These are phyloP conservation scores for Arxiozyma slooffiae DNA, from an alignment of 1,139 yeast species.

Conservation along the genomic window DNA sequence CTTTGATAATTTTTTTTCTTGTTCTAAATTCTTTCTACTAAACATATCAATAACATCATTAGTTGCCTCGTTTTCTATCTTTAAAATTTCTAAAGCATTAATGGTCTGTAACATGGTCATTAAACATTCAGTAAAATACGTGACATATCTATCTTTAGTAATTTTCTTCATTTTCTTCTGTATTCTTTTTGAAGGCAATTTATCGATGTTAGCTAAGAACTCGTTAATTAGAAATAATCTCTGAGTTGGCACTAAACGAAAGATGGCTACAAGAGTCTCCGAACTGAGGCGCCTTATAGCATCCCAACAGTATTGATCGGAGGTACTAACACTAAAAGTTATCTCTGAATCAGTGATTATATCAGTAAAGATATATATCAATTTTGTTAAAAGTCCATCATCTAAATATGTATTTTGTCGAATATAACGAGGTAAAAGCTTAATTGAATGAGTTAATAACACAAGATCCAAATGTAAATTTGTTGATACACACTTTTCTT, in stretches of 20 bases:
- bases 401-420: conserved; percentile 21
- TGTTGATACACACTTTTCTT: not conserved
- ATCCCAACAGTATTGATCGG: conserved; percentile 17
- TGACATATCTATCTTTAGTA: conserved; percentile 12
- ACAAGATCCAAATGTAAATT: conserved; percentile 6
- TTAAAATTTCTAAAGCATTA: conserved; percentile 11
- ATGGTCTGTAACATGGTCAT: conserved; percentile 20
- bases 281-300: conserved; percentile 31
- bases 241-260: conserved; percentile 41
- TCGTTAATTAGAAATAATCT: conserved; percentile 52
- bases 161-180: conserved; percentile 19
- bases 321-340: conserved; percentile 8
- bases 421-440: conserved; percentile 19
- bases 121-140: conserved; percentile 25
- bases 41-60: conserved; percentile 4
- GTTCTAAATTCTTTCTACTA: conserved; percentile 7
- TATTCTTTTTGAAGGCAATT: conserved; percentile 38
- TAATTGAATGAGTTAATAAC: conserved; percentile 14
- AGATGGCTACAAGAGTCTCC: conserved; percentile 38
- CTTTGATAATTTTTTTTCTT: conserved; percentile 8
- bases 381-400: conserved; percentile 22
- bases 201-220: conserved; percentile 42
- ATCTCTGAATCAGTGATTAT: conserved; percentile 22
- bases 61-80: conserved; percentile 1
- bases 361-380: conserved; percentile 24